phyloP scores from a whole-genome alignment of 2,329 filamentous ascomycete genomes.

The Graphilbum sp. region DNA sequence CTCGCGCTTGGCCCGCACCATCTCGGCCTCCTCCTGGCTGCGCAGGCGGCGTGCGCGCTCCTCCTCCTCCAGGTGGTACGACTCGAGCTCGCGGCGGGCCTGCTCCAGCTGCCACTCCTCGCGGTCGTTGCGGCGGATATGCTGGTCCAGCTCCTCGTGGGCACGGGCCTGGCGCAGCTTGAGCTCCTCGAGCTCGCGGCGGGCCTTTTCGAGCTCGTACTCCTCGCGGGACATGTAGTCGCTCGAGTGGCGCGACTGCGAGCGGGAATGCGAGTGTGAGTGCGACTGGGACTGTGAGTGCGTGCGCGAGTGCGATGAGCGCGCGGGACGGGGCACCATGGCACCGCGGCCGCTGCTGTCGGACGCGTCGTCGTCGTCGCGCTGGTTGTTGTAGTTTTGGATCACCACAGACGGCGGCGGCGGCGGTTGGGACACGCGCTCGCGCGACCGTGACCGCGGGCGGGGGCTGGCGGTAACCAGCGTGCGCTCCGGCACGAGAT shows the following conservation, averaged over 20 bases:
- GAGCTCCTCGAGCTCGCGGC: conserved; percentile 28
- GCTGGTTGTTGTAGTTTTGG: conserved; percentile 31
- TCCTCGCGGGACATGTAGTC: conserved; percentile 25
- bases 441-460: conserved; percentile 20
- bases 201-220: conserved; percentile 18
- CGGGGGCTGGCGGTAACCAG: conserved; percentile 23
- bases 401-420: conserved; percentile 39
- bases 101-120: conserved; percentile 22
- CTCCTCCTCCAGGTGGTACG: conserved; percentile 23
- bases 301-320: conserved; percentile 9
- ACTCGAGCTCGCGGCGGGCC: conserved; percentile 25
- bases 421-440: conserved; percentile 9
- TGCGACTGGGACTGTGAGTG: too few relatives aligned
- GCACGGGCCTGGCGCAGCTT: conserved; percentile 23
- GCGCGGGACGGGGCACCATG: conserved; percentile 16
- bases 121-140: conserved; percentile 31
- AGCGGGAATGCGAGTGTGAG: too few relatives aligned
- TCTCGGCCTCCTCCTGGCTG: conserved; percentile 19
- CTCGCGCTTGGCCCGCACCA: conserved; percentile 13
- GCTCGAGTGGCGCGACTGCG: conserved; percentile 1
- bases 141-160: conserved; percentile 28
- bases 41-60: conserved; percentile 14
- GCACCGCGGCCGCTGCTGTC: conserved; percentile 12
- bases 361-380: conserved; percentile 23
- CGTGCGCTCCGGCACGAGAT: conserved; percentile 29